Evolutionary conservation across 108 stramenopile genomes (phyloP), one percentile per base, ranked within the genome.

Genomic region (Schizochytrium sp.): DNA sequence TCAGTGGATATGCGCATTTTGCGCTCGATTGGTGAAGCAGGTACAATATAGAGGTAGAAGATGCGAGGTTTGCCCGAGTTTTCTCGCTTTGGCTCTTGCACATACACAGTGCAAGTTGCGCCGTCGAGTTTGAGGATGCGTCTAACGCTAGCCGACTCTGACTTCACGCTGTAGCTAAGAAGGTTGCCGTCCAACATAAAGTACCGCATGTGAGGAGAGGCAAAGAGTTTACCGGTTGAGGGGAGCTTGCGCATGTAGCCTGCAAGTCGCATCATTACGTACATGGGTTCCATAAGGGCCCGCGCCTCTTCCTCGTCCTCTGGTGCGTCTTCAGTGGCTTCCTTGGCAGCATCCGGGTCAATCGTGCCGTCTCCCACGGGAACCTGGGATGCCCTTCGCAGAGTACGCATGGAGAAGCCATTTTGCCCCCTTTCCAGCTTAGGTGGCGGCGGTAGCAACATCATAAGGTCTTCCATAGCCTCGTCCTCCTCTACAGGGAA

Each of bases 1-100:
- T 83, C 53, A n/a, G 76, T 83, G 7, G 50, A 38, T 53, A 83
- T 83, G 47, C 76, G 76, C 76, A 83, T 13, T 53, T 83, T 83
- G 53, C 76, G 76, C 28, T 55, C 76, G 38, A 55, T 2, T 38
- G 50, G 76, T n/a, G 76, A 49, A 5, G 76, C 5, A 8, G 76
- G 76, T 13, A 83, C 28, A 5, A 83, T 53, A 40, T 83, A 83
- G 0, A 83, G 49, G 76, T 55, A 55, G 28, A 40, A 83, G 17
- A 83, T 47, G 64, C 64, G 28, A 7, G 64, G 64, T 44, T 69
- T 69, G 15, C 64, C 64, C 64, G 64, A 12, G 64, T 0, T 5
- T 7, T 47, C 28, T 53, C 55, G 49, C 47, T 83, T 1, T 13
- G 47, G 76, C 5, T 55, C 76, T 53, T 55, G 53, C 47, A 50